Percentiles rank a stretch among this genome's conserved stretches.
Conservation (phyloP, 2,329 filamentous ascomycete species). For the Ambrosiella xylebori region DNA sequence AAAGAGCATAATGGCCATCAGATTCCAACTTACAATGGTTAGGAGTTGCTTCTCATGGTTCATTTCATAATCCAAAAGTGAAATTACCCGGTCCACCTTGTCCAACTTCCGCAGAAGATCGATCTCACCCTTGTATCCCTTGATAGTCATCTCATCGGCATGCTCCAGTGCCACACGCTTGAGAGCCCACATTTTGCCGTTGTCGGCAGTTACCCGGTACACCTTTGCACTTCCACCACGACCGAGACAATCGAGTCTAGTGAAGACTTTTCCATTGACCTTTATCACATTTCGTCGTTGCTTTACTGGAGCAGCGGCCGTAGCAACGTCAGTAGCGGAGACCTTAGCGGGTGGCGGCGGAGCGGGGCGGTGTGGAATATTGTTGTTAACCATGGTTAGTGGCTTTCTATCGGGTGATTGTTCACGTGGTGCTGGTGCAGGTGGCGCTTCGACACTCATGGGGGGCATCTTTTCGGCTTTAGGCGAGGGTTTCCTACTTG, state of each 20-base stretch:
- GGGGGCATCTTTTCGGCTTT: conserved; percentile 2
- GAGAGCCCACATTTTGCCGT: conserved; percentile 84
- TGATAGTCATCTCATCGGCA: conserved; percentile 66
- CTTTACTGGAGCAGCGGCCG: conserved; percentile 22
- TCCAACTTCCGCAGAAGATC: conserved; percentile 69
- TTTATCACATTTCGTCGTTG: conserved; percentile 71
- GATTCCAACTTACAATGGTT: conserved; percentile 47
- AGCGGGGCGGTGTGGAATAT: conserved; percentile 62
- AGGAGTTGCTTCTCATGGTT: conserved; percentile 83
- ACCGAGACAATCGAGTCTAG: conserved; percentile 75
- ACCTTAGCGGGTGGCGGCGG: conserved; percentile 84
- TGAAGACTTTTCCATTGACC: conserved; percentile 83
- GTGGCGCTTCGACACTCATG: conserved; percentile 1
- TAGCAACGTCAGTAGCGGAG: conserved; percentile 57
- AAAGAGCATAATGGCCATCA: too few species aligned
- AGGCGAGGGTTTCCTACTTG: conserved; percentile 5
- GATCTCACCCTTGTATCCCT: conserved; percentile 88
- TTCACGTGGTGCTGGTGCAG: conserved; percentile 5
- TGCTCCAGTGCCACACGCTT: conserved; percentile 86
- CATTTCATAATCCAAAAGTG: conserved; percentile 80
- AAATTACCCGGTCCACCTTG: conserved; percentile 77
- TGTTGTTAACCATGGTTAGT: conserved; percentile 35
- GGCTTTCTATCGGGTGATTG: conserved; percentile 39
- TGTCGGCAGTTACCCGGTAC: conserved; percentile 92
- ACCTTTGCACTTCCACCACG: conserved; percentile 88